phyloP scores from a whole-genome alignment of 106 monocot species.

The Phalaenopsis equestris region DNA sequence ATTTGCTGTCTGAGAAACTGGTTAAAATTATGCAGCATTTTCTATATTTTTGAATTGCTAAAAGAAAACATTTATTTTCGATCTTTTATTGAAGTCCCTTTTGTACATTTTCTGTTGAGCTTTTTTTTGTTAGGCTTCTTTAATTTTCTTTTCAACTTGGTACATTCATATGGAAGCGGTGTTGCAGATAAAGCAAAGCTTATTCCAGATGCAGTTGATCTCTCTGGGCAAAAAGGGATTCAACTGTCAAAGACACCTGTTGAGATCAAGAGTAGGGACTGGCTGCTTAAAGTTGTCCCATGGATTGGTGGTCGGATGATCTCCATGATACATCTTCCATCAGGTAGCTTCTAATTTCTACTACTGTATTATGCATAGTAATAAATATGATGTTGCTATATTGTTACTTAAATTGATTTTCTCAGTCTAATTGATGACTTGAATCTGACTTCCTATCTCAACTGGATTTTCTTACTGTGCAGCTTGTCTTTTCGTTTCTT shows the following conservation, averaged over 20 bases:
- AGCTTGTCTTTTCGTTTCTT: neutral
- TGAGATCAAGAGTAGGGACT: constrained; percentile 74
- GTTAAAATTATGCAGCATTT: neutral
- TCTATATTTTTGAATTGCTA: neutral
- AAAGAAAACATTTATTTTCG: neutral
- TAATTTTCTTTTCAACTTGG: neutral
- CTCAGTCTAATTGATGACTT: neutral
- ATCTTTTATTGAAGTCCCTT: neutral
- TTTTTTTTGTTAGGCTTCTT: neutral
- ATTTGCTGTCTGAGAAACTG: neutral
- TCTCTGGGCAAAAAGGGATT: constrained; percentile 35
- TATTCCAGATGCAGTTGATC: constrained; percentile 46
- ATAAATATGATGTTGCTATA: neutral
- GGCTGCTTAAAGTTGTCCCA: constrained; percentile 75
- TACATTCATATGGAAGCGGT: constrained; percentile 3
- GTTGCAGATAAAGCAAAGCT: constrained; percentile 50
- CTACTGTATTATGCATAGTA: neutral
- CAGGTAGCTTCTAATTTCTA: constrained; percentile 39
- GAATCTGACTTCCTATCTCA: neutral
- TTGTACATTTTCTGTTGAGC: neutral
- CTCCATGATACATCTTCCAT: constrained; percentile 83
- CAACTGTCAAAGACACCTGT: constrained; percentile 64
- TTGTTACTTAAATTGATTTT: neutral
- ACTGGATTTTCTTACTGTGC: neutral
- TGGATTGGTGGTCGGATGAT: constrained; percentile 91